Conservation (phyloP, 768 basidiomycete species). For the Termitomyces eurrhizus region DNA sequence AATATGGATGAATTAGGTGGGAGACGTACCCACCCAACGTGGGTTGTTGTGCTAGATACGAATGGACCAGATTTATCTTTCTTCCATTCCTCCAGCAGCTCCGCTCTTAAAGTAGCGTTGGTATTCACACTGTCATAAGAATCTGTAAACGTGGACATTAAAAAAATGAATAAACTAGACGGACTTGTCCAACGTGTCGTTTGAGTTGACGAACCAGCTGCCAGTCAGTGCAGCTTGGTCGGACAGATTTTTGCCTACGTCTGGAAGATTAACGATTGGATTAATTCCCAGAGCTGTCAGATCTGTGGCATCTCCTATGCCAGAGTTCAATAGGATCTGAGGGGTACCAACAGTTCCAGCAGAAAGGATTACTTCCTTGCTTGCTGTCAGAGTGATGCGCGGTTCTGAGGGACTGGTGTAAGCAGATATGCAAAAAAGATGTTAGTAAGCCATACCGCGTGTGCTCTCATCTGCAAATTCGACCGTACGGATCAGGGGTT, state of each 20-base stretch:
- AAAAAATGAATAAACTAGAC: background rate
- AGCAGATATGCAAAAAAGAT: background rate
- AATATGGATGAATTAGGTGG: constrained; percentile 15
- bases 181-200: constrained; percentile 18
- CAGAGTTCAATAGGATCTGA: constrained; percentile 28
- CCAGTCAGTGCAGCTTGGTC: constrained; percentile 22
- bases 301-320: constrained; percentile 26
- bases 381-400: constrained; percentile 10
- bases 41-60: constrained; percentile 11
- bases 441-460: background rate
- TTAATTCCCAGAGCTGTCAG: constrained; percentile 20
- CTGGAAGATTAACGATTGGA: constrained; percentile 21
- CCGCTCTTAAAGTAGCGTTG: constrained; percentile 11
- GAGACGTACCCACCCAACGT: constrained; percentile 22
- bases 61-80: constrained; percentile 18
- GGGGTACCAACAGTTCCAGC: constrained; percentile 33
- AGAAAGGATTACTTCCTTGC: constrained; percentile 9
- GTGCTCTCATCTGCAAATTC: constrained; percentile 5
- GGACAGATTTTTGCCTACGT: constrained; percentile 26
- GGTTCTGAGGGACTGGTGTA: background rate
- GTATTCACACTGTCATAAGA: constrained; percentile 1
- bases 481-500: background rate
- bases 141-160: background rate
- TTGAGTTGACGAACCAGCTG: constrained; percentile 25
- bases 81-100: constrained; percentile 19